Base-by-base conservation (phyloP, 2,329 filamentous ascomycete species). In the Akanthomyces dipterigenus region DNA sequence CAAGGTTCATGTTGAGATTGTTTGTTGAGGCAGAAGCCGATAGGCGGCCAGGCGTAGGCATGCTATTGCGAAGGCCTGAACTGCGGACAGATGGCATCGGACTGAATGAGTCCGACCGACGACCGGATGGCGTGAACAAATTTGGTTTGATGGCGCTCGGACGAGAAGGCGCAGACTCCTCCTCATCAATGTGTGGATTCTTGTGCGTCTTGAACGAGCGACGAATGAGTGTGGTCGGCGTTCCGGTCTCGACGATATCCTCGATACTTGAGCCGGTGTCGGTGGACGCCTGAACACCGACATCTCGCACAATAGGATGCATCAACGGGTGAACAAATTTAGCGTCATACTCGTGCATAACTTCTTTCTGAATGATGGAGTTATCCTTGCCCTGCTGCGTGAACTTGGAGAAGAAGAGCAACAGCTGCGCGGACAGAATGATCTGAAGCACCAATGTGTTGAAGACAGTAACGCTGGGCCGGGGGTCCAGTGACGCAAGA, bases 251-350 rank as follows among this genome's bases (percentile, higher is more conserved):
- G 22, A 85, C 77, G 60, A 76, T 74, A 43, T 80, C 80, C 42
- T 75, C 70, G 8, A 72, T 70, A 38, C 77, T 73, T 8, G 71
- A 68, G 9, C 74, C 74, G 9, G 77, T 74, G 18, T 81, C 77
- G 50, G 76, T 74, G 43, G 84, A 85, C 62, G 88, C 88, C 72
- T 98, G 93, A 1, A 89, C 95, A 6, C 86, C 89, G 1, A 93
- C 91, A 85, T 86, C 82, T 59, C 83, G 77, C 65, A 96, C 90
- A 5, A 89, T 80, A 8, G 89, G 90, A 67, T 96, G 90, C n/a
- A 96, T 84, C 12, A 88, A 83, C 2, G 95, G 95, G 69, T 96
- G 91, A 1, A 99, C 95, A 70, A 89, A 97, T 77, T 99, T 99
- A 67, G 86, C 90, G 71, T 98, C 91, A 71, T 99, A 99, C 75